Evolutionary conservation across 2,329 filamentous ascomycete species (phyloP).

Genomic region (Epichloe scottii): DNA sequence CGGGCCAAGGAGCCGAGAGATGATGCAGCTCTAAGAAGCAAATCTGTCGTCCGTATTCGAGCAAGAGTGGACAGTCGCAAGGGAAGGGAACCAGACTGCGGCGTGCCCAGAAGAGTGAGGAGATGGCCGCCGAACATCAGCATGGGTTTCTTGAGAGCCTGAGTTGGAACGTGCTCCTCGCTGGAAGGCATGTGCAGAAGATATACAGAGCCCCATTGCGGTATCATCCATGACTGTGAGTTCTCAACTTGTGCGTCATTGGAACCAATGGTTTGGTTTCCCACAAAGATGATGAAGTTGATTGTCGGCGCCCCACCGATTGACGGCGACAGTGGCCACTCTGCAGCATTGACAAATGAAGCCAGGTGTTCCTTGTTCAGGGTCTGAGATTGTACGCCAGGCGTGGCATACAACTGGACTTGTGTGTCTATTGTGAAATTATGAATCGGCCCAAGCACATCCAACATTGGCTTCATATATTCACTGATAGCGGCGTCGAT

Average conservation of each 20-base stretch:
- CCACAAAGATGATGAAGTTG: conserved; percentile 89
- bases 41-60: conserved; percentile 72
- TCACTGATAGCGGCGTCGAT: conserved; percentile 69
- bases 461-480: conserved; percentile 71
- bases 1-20: conserved; percentile 88
- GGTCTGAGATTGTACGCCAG: conserved; percentile 48
- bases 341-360: conserved; percentile 92
- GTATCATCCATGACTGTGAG: conserved; percentile 72
- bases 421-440: conserved; percentile 96
- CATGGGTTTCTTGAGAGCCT: conserved; percentile 65
- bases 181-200: conserved; percentile 37
- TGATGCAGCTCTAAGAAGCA: conserved; percentile 80
- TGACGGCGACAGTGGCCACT: conserved; percentile 91
- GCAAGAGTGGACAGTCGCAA: conserved; percentile 74
- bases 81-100: conserved; percentile 70
- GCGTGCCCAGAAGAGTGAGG: conserved; percentile 74
- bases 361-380: conserved; percentile 78
- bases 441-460: conserved; percentile 70
- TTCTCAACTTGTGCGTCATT: conserved; percentile 29
- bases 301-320: conserved; percentile 89
- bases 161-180: conserved; percentile 42
- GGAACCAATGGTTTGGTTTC: conserved; percentile 56
- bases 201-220: conserved; percentile 78
- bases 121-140: conserved; percentile 86
- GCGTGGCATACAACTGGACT: conserved; percentile 81